Evolutionary conservation across 139 green algal genomes (phyloP).

Genomic region (Chlorella sp.): DNA sequence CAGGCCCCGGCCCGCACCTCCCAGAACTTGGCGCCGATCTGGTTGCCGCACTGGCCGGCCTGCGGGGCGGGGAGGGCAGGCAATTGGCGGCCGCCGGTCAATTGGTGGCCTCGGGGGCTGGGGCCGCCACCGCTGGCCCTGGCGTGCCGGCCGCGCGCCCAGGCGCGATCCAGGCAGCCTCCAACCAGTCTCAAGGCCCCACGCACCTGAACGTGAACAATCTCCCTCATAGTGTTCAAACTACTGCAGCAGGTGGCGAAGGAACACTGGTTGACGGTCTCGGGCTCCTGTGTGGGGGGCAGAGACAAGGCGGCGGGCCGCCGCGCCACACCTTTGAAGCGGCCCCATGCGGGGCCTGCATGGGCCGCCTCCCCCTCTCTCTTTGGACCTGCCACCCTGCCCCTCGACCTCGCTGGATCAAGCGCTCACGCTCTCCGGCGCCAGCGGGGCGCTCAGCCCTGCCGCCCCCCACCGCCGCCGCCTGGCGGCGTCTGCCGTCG

Average conservation of each 20-base stretch:
- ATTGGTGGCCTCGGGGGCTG: neutral
- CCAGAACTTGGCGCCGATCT: conserved; percentile 99
- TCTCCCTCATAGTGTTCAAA: conserved; percentile 83
- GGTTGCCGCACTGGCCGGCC: conserved; percentile 98
- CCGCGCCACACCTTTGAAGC: too few species aligned
- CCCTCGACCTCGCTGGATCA: too few species aligned
- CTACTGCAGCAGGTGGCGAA: neutral
- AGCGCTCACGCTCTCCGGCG: too few species aligned
- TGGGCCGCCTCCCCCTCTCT: too few species aligned
- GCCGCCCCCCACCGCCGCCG: too few species aligned
- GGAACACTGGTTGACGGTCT: neutral
- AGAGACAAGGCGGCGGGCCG: too few species aligned
- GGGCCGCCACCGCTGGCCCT: neutral
- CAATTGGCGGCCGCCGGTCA: neutral
- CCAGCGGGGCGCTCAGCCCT: too few species aligned
- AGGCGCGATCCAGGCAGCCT: neutral
- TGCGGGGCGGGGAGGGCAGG: conserved; percentile 47
- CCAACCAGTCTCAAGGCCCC: neutral
- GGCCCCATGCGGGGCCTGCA: too few species aligned
- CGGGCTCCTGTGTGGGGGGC: too few species aligned
- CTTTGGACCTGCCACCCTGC: too few species aligned
- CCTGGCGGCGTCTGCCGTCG: too few species aligned
- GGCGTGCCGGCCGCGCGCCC: too few species aligned
- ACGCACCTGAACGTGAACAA: conserved; percentile 91
- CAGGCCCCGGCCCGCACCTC: conserved; percentile 65